Percentiles rank a stretch among this genome's conserved stretches.
Conservation (phyloP, 75 land plant species). For the Chamaecyparis obtusa region DNA sequence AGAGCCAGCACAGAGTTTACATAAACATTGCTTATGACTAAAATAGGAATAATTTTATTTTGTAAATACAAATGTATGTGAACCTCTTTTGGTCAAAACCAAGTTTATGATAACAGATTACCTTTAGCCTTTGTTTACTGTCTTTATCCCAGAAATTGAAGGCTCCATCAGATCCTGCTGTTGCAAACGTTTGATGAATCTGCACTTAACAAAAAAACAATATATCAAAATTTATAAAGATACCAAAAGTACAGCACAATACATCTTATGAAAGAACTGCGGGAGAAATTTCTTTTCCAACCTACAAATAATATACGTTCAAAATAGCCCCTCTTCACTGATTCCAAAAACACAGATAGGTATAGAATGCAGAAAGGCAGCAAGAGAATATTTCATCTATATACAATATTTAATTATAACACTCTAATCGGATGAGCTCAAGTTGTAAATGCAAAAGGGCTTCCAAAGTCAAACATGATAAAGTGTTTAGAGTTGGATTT, state of each 20-base stretch:
- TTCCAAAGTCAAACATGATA: neutral
- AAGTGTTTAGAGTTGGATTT: neutral
- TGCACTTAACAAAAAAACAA: constrained; percentile 21
- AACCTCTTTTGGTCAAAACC: neutral
- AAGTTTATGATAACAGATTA: constrained; percentile 6
- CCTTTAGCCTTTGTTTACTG: constrained; percentile 98
- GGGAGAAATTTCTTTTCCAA: neutral
- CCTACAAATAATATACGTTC: neutral
- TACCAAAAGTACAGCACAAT: neutral
- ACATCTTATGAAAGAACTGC: neutral
- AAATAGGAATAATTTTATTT: neutral
- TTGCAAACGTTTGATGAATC: constrained; percentile 93
- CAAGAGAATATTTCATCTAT: neutral
- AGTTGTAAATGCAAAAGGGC: neutral
- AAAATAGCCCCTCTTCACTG: neutral
- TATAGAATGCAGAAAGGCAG: neutral
- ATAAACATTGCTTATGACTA: neutral
- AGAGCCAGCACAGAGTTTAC: neutral
- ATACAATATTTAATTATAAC: neutral
- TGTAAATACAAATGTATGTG: neutral
- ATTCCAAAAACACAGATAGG: neutral
- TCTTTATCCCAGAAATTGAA: constrained; percentile 99
- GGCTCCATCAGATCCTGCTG: constrained; percentile 97
- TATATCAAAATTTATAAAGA: neutral
- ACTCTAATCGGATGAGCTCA: neutral